A percentile compares a stretch with the other conserved stretches of the same genome.
Evolutionary conservation across 257 asterid genomes (phyloP).

Genomic region (Coffea eugenioides): DNA sequence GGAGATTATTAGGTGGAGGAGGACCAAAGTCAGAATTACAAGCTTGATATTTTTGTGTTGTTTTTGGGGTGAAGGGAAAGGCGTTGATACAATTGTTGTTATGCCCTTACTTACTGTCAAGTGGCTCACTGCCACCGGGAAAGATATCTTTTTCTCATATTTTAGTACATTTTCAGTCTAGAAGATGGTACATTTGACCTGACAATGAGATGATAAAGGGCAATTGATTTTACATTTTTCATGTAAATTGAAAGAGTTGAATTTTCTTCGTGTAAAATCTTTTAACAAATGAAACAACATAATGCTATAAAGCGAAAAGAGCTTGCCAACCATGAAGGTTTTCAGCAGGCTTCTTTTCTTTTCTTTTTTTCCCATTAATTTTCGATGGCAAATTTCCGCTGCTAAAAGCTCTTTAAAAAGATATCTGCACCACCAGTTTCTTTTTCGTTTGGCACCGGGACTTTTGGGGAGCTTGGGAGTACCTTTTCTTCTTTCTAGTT

Average conservation of each 20-base stretch:
- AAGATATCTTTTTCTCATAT: no score
- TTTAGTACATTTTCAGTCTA: background rate
- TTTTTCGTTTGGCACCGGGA: no score
- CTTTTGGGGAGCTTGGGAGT: no score
- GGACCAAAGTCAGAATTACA: background rate
- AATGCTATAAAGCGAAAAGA: background rate
- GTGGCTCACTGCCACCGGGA: background rate
- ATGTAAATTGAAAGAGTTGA: background rate
- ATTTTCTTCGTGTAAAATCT: background rate
- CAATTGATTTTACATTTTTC: background rate
- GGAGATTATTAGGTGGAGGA: no score
- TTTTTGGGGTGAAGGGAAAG: background rate
- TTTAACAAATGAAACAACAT: background rate
- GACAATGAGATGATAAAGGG: background rate
- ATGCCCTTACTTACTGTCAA: no score
- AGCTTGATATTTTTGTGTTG: slow-evolving; percentile 1
- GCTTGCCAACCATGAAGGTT: no score
- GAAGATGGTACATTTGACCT: background rate
- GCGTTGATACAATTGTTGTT: background rate
- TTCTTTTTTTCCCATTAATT: no score
- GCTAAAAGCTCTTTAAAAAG: background rate
- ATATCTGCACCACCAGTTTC: background rate
- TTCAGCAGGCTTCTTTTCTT: no score
- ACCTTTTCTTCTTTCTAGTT: no score
- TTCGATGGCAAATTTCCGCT: background rate